Evolutionary conservation across 2,329 filamentous ascomycete genomes (phyloP).

Genomic region (Pestalotiopsis sp.): DNA sequence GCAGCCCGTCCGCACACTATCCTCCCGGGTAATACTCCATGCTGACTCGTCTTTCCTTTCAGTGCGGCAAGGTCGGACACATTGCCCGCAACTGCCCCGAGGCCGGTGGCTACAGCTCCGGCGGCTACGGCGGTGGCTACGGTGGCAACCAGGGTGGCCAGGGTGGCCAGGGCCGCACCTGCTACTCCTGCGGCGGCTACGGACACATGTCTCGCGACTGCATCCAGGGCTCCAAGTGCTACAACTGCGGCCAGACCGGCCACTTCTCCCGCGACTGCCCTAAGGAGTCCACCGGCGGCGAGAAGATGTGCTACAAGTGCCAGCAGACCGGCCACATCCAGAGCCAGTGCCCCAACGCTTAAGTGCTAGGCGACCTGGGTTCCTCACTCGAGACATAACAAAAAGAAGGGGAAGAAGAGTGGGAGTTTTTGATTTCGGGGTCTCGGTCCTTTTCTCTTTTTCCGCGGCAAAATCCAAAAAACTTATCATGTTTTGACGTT

Average conservation of each 20-base stretch:
- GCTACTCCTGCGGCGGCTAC: constrained; percentile 97
- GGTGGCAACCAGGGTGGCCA: constrained; percentile 48
- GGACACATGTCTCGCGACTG: constrained; percentile 98
- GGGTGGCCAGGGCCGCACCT: constrained; percentile 70
- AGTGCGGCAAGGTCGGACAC: constrained; percentile 94
- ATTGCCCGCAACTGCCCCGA: constrained; percentile 90
- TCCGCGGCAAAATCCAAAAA: background rate
- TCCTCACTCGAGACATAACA: background rate
- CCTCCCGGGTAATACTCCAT: constrained; percentile 8
- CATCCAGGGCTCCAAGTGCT: constrained; percentile 99
- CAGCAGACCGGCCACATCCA: constrained; percentile 85
- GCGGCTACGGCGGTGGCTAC: constrained; percentile 42
- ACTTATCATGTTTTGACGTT: background rate
- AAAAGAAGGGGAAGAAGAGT: background rate
- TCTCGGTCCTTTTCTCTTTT: background rate
- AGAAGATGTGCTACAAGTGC: constrained; percentile 99
- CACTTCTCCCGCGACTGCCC: constrained; percentile 96
- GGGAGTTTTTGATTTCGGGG: background rate
- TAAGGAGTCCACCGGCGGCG: constrained; percentile 80
- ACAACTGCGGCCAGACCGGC: constrained; percentile 95
- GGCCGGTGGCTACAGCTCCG: constrained; percentile 51
- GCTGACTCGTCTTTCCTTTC: constrained; percentile 16
- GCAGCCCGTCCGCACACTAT: constrained; percentile 10
- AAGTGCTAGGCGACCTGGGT: background rate
- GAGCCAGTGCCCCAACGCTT: constrained; percentile 79